A percentile compares a stretch with the other conserved stretches of the same genome.
Conservation (phyloP, 202 grass and related monocot genomes). For the Setaria italica region DNA sequence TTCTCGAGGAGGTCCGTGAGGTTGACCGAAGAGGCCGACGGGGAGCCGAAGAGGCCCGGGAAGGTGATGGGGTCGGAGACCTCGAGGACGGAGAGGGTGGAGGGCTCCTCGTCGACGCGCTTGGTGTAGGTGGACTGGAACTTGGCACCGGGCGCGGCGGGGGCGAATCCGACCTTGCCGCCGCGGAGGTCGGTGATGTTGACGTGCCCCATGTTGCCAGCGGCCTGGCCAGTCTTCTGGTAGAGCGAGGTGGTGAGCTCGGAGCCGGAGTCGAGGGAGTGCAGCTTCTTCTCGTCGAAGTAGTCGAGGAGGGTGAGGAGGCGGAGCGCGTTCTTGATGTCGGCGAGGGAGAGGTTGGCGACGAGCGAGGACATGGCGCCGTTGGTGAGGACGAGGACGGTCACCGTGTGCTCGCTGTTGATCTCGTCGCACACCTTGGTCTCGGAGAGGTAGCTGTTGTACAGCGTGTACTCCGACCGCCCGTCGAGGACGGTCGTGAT, state of each 20-base stretch:
- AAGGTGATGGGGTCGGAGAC: conserved; percentile 87
- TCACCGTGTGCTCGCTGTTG: conserved; percentile 82
- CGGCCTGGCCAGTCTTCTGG: conserved; percentile 90
- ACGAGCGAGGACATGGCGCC: conserved; percentile 82
- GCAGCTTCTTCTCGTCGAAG: conserved; percentile 94
- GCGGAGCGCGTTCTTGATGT: conserved; percentile 89
- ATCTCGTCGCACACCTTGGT: conserved; percentile 99
- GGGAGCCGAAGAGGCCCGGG: conserved; percentile 73
- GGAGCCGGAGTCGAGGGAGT: conserved; percentile 72
- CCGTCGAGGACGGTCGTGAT: conserved; percentile 86
- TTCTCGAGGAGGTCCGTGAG: conserved; percentile 88
- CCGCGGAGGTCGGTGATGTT: conserved; percentile 97
- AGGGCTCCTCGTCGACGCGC: conserved; percentile 74
- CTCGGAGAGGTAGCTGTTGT: conserved; percentile 89
- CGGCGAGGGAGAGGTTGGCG: conserved; percentile 78
- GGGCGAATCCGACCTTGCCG: conserved; percentile 82
- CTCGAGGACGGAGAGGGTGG: conserved; percentile 94
- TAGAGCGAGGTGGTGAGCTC: conserved; percentile 89
- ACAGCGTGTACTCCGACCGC: conserved; percentile 78
- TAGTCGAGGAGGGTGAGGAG: conserved; percentile 95
- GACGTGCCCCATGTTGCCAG: conserved; percentile 89
- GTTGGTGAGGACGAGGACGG: conserved; percentile 89
- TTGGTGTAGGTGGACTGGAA: conserved; percentile 87
- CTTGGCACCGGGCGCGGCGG: conserved; percentile 73
- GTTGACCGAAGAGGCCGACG: conserved; percentile 66